Conservation (phyloP, 306 rosid species). For the Trichosanthes cucumerina region DNA sequence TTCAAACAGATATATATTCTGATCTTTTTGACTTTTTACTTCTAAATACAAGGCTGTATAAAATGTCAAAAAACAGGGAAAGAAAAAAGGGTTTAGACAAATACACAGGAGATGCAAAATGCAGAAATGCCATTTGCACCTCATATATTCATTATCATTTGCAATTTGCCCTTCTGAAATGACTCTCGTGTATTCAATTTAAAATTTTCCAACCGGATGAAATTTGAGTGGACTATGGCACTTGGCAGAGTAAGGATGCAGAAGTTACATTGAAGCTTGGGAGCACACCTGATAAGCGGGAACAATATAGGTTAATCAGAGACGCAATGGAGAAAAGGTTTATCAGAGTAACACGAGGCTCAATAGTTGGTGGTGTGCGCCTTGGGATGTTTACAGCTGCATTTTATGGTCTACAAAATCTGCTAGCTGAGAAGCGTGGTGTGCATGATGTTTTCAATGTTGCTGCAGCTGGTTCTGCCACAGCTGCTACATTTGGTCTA, state of each 20-base stretch:
- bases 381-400: conserved; percentile 89
- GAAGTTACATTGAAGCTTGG: conserved; percentile 89
- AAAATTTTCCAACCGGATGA: conserved; percentile 1
- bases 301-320: conserved; percentile 78
- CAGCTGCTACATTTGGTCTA: conserved; percentile 85
- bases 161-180: not conserved
- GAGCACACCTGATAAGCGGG: conserved; percentile 88
- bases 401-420: conserved; percentile 59
- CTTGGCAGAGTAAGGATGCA: conserved; percentile 84
- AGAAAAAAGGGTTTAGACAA: not conserved
- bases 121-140: not conserved
- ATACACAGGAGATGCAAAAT: not conserved
- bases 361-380: conserved; percentile 81
- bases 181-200: not conserved
- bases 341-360: conserved; percentile 66
- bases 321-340: conserved; percentile 98
- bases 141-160: not conserved
- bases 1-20: not conserved
- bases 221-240: conserved; percentile 13
- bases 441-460: conserved; percentile 76
- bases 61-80: not conserved
- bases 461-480: conserved; percentile 92
- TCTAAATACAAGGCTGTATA: not conserved
- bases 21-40: not conserved
- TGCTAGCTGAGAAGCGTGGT: conserved; percentile 82